phyloP scores from a whole-genome alignment of 495 filamentous ascomycete species.

The Hypoxylon subgilvum region DNA sequence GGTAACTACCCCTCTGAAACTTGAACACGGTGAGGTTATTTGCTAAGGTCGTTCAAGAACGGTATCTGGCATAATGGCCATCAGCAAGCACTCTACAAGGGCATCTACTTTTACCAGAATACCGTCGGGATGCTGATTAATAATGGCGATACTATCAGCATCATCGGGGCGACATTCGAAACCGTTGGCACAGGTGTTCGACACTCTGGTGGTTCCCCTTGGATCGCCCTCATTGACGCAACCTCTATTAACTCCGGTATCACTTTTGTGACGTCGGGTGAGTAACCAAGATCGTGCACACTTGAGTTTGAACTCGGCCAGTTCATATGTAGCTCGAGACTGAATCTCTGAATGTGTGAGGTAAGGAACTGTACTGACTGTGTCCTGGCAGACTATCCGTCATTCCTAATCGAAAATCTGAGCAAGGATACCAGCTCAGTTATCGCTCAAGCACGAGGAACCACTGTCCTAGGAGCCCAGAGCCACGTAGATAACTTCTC shows the following conservation, averaged over 20 bases:
- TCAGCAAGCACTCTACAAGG: conserved; percentile 75
- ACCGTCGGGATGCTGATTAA: conserved; percentile 67
- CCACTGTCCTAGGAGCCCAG: conserved; percentile 32
- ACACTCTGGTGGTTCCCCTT: conserved; percentile 56
- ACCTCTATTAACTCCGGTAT: conserved; percentile 50
- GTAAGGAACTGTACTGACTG: not conserved
- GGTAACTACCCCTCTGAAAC: conserved; percentile 27
- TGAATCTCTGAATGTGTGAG: too few species aligned
- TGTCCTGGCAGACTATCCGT: conserved; percentile 38
- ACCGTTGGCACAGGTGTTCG: conserved; percentile 63
- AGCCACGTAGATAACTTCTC: conserved; percentile 43
- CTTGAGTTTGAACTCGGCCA: too few species aligned
- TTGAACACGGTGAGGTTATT: not conserved
- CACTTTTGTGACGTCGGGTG: conserved; percentile 43
- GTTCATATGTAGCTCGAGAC: too few species aligned
- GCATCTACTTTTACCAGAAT: conserved; percentile 63
- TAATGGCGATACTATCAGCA: conserved; percentile 63
- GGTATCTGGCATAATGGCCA: conserved; percentile 65
- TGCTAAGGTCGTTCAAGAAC: conserved; percentile 36
- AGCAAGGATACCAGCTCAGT: conserved; percentile 43
- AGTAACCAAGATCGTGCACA: not conserved
- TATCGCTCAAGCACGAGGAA: conserved; percentile 41
- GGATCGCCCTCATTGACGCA: conserved; percentile 49
- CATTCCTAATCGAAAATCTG: conserved; percentile 53
- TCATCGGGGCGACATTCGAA: conserved; percentile 54